Percentiles rank a stretch among this genome's conserved stretches.
These are phyloP conservation scores for Yarrowia yakushimensis DNA, from an alignment of 805 yeast genomes.

Conservation along the genomic window DNA sequence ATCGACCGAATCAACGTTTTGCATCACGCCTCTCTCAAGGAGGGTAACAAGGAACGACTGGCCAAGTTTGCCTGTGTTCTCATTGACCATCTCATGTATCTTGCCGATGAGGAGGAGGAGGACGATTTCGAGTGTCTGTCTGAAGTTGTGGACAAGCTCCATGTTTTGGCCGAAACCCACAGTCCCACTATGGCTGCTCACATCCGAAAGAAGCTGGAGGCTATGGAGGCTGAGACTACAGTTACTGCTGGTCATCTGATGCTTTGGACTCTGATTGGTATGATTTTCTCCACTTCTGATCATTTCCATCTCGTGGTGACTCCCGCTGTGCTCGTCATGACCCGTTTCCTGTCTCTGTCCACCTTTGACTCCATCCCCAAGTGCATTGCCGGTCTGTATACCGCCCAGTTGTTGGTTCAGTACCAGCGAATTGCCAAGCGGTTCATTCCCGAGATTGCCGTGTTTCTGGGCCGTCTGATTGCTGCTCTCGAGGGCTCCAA, in stretches of 20 bases:
- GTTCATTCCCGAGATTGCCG: conserved; percentile 71
- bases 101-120: conserved; percentile 40
- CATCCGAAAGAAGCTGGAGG: conserved; percentile 54
- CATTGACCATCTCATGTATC: conserved; percentile 56
- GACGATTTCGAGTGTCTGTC: conserved; percentile 25
- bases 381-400: conserved; percentile 57
- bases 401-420: conserved; percentile 60
- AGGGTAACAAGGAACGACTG: conserved; percentile 75
- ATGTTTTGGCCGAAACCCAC: conserved; percentile 60
- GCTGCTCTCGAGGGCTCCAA: conserved; percentile 48
- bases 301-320: conserved; percentile 89
- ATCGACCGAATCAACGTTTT: conserved; percentile 55
- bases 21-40: conserved; percentile 73
- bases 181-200: conserved; percentile 60
- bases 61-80: conserved; percentile 61
- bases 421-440: conserved; percentile 82
- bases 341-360: conserved; percentile 61
- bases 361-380: conserved; percentile 42
- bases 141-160: conserved; percentile 40
- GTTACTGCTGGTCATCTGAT: conserved; percentile 54
- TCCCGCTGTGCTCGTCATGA: conserved; percentile 70
- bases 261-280: conserved; percentile 68
- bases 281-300: conserved; percentile 88
- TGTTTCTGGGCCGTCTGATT: conserved; percentile 38
- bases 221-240: conserved; percentile 36